Conservation (phyloP, 2,329 filamentous ascomycete genomes). For the Talaromyces sp. region DNA sequence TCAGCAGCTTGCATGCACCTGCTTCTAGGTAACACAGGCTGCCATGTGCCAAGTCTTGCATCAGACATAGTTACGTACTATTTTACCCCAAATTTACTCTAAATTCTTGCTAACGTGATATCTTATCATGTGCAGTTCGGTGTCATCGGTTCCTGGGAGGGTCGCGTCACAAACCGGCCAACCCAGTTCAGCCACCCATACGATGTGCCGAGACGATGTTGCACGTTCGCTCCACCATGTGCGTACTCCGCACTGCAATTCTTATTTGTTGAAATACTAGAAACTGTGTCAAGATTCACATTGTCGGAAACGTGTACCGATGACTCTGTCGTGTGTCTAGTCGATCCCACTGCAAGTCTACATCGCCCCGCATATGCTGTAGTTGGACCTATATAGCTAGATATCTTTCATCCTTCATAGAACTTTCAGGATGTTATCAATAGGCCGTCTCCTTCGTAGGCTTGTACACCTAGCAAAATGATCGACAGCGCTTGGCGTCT, state of each 20-base stretch:
- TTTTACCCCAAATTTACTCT: neutral
- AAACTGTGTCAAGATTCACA: neutral
- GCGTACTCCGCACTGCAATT: neutral
- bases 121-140: neutral
- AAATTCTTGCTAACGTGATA: neutral
- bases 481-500: conserved; percentile 13
- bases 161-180: neutral
- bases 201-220: neutral
- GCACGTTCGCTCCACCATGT: neutral
- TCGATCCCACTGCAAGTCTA: neutral
- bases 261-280: neutral
- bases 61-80: neutral
- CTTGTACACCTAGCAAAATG: neutral
- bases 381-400: neutral
- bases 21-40: neutral
- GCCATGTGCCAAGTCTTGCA: neutral
- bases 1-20: neutral
- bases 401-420: neutral
- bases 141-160: neutral
- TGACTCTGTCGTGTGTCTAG: conserved; percentile 5
- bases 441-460: neutral
- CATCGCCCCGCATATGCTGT: neutral
- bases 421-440: neutral
- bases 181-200: neutral
- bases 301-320: neutral